A percentile compares a stretch with the other conserved stretches of the same genome.
These are phyloP conservation scores for Diplodia intermedia DNA, from an alignment of 2,329 filamentous ascomycete genomes.

Conservation along the genomic window DNA sequence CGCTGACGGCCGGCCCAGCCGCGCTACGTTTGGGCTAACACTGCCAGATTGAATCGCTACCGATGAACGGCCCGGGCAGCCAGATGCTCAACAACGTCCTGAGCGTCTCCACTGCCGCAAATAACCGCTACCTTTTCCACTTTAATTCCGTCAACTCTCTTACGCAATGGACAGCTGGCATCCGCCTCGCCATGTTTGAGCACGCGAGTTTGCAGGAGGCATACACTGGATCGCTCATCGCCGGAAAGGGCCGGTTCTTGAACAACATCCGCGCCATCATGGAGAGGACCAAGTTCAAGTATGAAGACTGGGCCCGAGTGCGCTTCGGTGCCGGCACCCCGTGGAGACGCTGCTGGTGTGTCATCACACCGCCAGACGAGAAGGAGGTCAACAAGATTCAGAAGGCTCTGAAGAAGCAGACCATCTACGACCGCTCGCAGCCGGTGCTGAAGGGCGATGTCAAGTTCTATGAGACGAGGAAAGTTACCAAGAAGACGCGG, in stretches of 20 bases:
- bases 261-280: conserved; percentile 93
- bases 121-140: conserved; percentile 93
- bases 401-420: conserved; percentile 82
- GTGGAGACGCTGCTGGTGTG: conserved; percentile 97
- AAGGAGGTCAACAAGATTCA: conserved; percentile 86
- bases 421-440: conserved; percentile 77
- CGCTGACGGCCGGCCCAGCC: conserved; percentile 14
- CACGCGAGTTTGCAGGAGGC: conserved; percentile 92
- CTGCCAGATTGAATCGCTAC: conserved; percentile 70
- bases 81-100: conserved; percentile 92
- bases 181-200: conserved; percentile 92
- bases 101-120: conserved; percentile 92
- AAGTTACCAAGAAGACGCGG: conserved; percentile 87
- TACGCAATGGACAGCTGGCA: conserved; percentile 94
- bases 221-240: conserved; percentile 94
- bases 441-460: conserved; percentile 83
- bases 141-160: conserved; percentile 95
- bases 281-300: conserved; percentile 76
- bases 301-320: conserved; percentile 93
- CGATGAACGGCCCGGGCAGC: conserved; percentile 77
- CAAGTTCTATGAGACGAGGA: conserved; percentile 90
- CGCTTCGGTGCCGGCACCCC: conserved; percentile 94
- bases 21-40: conserved; percentile 5
- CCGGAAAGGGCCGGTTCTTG: conserved; percentile 85
- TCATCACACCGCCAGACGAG: conserved; percentile 89